Evolutionary conservation across 495 filamentous ascomycete genomes (phyloP).

Genomic region (Penicillium parvum): DNA sequence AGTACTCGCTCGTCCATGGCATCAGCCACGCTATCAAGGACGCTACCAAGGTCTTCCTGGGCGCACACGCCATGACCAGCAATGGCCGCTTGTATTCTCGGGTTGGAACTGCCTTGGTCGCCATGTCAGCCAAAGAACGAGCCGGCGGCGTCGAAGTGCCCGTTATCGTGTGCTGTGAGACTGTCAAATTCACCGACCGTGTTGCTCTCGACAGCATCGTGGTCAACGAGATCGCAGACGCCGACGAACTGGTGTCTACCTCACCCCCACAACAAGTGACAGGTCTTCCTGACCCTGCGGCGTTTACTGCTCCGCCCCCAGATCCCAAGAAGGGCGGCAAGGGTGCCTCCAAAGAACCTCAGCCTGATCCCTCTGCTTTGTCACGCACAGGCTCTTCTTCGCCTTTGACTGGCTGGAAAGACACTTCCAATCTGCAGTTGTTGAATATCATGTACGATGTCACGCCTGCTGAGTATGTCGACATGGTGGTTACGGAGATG

Average conservation of each 20-base stretch:
- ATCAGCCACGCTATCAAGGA: conserved; percentile 66
- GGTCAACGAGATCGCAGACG: conserved; percentile 79
- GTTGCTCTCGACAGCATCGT: conserved; percentile 89
- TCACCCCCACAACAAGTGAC: conserved; percentile 35
- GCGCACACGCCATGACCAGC: conserved; percentile 85
- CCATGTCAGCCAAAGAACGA: conserved; percentile 74
- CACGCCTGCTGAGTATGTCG: conserved; percentile 83
- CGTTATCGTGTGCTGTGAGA: conserved; percentile 90
- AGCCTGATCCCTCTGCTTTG: conserved; percentile 22
- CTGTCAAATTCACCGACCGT: conserved; percentile 90
- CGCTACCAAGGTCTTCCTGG: conserved; percentile 77
- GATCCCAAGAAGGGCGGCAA: conserved; percentile 39
- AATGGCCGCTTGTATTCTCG: conserved; percentile 85
- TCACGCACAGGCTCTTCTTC: conserved; percentile 20
- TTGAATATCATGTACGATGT: conserved; percentile 91
- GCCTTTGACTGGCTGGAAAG: conserved; percentile 54
- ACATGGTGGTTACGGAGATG: conserved; percentile 87
- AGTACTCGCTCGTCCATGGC: conserved; percentile 75
- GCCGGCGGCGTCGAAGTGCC: conserved; percentile 58
- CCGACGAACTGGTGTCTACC: conserved; percentile 55
- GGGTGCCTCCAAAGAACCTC: conserved; percentile 16
- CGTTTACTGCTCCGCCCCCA: conserved; percentile 18
- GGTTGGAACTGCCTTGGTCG: conserved; percentile 80
- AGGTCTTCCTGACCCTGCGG: conserved; percentile 30
- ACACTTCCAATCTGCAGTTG: conserved; percentile 60